A percentile compares a stretch with the other conserved stretches of the same genome.
Conservation (phyloP, 805 yeast genomes). For the Zygosaccharomyces pseudorouxii region DNA sequence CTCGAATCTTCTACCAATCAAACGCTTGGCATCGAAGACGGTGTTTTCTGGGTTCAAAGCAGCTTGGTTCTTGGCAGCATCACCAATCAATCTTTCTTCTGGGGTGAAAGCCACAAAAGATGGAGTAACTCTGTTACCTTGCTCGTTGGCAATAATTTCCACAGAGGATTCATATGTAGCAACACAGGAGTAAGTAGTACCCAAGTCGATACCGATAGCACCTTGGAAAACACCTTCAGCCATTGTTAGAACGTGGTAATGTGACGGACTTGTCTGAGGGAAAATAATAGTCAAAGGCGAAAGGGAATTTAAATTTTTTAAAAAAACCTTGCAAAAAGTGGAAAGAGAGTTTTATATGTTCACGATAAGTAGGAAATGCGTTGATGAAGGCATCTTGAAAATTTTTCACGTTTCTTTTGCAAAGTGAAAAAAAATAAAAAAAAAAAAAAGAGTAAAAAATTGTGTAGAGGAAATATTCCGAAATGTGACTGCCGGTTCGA, state of each 20-base stretch:
- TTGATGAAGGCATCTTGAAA: conserved; percentile 13
- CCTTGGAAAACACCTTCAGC: conserved; percentile 99
- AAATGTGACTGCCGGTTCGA: conserved; percentile 5
- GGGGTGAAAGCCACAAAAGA: conserved; percentile 77
- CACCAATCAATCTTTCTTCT: conserved; percentile 76
- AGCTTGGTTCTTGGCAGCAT: conserved; percentile 80
- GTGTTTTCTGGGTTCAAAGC: conserved; percentile 75
- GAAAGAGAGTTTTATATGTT: conserved; percentile 14
- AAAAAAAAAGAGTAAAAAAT: conserved; percentile 1
- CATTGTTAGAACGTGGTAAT: conserved; percentile 44
- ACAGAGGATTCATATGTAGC: conserved; percentile 75
- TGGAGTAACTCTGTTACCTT: conserved; percentile 83
- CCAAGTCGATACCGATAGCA: conserved; percentile 98
- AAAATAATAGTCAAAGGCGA: conserved; percentile 1
- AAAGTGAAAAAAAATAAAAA: background rate
- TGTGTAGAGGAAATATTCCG: background rate
- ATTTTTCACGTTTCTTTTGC: conserved; percentile 22
- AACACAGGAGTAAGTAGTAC: conserved; percentile 81
- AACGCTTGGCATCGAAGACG: conserved; percentile 78
- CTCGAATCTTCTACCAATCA: conserved; percentile 75
- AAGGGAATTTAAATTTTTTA: conserved; percentile 4
- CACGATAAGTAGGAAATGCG: conserved; percentile 11
- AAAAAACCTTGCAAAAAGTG: background rate
- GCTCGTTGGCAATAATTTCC: conserved; percentile 77
- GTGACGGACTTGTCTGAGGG: conserved; percentile 17